Base-by-base conservation (phyloP, 305 asterid species). In the Rubia peregrina region DNA sequence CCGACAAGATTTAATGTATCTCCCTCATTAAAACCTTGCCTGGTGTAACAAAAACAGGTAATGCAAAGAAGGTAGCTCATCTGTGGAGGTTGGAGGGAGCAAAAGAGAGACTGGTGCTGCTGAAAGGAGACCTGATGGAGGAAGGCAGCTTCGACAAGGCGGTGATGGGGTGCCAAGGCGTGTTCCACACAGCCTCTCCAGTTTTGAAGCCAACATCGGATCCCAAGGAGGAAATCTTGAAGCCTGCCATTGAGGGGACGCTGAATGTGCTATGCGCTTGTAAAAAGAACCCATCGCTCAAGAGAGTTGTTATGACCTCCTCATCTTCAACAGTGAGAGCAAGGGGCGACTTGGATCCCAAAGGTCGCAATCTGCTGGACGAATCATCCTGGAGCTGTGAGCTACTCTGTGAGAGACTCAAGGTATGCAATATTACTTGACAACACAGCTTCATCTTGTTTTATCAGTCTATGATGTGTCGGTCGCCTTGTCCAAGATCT, bases 311-410 rank as follows among this genome's bases (percentile, higher is more conserved):
- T 72, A 81, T 91, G 74, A 94, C 97, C 19, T 94, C 98, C 5
- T 94, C 98, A 59, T 91, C 98, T 16, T 94, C 97, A 1, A 81
- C 97, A 0, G 86, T 87, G 13, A 83, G 98, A 78, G 85, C 82
- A 10, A 80, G 91, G 77, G 88, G 83, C 13, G 88, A 88, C 65
- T 48, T 85, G 24, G 88, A 80, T 55, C 84, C 96, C 10, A 51
- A 74, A 13, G 70, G 8, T 73, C 40, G 73, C 13, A 64, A 71
- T 14, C 82, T 85, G 2, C 76, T 94, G 80, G 91, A 89, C n/a
- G 98, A 94, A 81, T 87, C 93, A 60, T 87, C 90, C 13, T 94
- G 98, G 98, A 88, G 96, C 74, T 80, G 85, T 26, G 88, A 82
- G 73, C 86, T 83, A 67, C 83, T 91, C 7, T 91, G 98, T 30